Evolutionary conservation across 2,329 filamentous ascomycete species (phyloP).

Genomic region (Fusarium sacchari): DNA sequence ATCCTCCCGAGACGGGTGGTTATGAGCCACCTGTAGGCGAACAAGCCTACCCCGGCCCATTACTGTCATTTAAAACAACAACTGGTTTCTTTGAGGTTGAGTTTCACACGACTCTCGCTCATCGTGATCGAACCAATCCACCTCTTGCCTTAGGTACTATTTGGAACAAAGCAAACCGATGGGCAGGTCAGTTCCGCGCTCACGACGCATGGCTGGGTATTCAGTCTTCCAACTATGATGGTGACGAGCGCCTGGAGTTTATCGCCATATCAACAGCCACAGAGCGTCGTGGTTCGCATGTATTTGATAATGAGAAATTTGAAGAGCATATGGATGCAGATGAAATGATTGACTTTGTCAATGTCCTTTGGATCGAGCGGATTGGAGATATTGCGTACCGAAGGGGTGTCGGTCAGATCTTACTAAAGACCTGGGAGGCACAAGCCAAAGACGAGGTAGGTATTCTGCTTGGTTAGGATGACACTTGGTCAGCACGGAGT

Average conservation of each 20-base stretch:
- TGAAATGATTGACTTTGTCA: conserved; percentile 57
- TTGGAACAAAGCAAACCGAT: conserved; percentile 49
- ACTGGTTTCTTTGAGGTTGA: conserved; percentile 54
- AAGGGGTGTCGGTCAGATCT: conserved; percentile 55
- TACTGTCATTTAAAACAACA: conserved; percentile 54
- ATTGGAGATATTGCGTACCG: conserved; percentile 56
- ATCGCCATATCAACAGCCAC: conserved; percentile 54
- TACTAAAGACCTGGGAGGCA: conserved; percentile 54
- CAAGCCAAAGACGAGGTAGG: conserved; percentile 54
- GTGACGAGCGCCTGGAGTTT: conserved; percentile 57
- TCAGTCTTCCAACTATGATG: conserved; percentile 58
- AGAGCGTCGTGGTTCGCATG: conserved; percentile 55
- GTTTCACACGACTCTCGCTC: conserved; percentile 49
- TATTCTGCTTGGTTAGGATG: conserved; percentile 52
- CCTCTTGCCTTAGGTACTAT: conserved; percentile 57
- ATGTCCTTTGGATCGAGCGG: conserved; percentile 58
- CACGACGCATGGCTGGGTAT: conserved; percentile 58
- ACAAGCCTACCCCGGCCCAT: conserved; percentile 50
- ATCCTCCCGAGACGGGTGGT: conserved; percentile 44
- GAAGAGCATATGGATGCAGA: conserved; percentile 55
- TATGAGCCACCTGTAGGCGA: conserved; percentile 47
- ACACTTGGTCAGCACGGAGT: conserved; percentile 28
- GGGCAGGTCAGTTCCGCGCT: conserved; percentile 56
- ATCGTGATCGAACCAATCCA: conserved; percentile 50
- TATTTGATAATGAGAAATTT: conserved; percentile 53